Conservation (phyloP, 495 filamentous ascomycete genomes). For the Aspergillus indologenus region DNA sequence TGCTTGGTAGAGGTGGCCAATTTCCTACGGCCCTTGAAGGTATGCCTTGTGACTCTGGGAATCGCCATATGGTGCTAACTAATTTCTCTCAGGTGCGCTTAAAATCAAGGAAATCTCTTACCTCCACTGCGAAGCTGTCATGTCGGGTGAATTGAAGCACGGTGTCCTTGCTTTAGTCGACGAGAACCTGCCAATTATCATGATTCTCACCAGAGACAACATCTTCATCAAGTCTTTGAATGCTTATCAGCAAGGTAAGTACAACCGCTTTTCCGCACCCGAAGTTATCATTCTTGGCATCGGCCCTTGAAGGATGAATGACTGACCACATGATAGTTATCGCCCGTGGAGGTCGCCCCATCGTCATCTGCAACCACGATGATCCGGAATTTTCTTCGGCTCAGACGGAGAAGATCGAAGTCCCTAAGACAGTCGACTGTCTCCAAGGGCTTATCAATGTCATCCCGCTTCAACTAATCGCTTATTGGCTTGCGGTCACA, state of each 20-base stretch:
- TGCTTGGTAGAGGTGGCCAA: slow-evolving; percentile 91
- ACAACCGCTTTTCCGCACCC: neutral
- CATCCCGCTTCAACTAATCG: slow-evolving; percentile 93
- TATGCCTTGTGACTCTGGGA: slow-evolving; percentile 24
- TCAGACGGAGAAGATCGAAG: slow-evolving; percentile 93
- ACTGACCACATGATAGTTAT: slow-evolving; percentile 57
- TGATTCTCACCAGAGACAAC: slow-evolving; percentile 95
- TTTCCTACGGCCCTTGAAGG: slow-evolving; percentile 97
- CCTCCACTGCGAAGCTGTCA: slow-evolving; percentile 98
- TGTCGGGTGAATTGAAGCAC: slow-evolving; percentile 99
- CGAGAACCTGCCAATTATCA: slow-evolving; percentile 97
- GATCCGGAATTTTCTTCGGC: slow-evolving; percentile 86
- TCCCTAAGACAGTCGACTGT: slow-evolving; percentile 91
- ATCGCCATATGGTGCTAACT: slow-evolving; percentile 6
- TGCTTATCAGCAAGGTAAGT: slow-evolving; percentile 93
- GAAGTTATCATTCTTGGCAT: neutral
- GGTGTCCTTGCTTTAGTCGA: slow-evolving; percentile 96
- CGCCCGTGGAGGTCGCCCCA: slow-evolving; percentile 88
- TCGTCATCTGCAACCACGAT: slow-evolving; percentile 93
- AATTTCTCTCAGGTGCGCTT: slow-evolving; percentile 59
- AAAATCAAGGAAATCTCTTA: slow-evolving; percentile 99
- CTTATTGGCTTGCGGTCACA: slow-evolving; percentile 95
- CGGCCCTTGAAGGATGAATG: no score
- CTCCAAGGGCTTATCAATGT: slow-evolving; percentile 97
- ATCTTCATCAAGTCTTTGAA: slow-evolving; percentile 97